These are phyloP conservation scores for Suillus placidus DNA, from an alignment of 768 basidiomycete genomes.

Conservation along the genomic window DNA sequence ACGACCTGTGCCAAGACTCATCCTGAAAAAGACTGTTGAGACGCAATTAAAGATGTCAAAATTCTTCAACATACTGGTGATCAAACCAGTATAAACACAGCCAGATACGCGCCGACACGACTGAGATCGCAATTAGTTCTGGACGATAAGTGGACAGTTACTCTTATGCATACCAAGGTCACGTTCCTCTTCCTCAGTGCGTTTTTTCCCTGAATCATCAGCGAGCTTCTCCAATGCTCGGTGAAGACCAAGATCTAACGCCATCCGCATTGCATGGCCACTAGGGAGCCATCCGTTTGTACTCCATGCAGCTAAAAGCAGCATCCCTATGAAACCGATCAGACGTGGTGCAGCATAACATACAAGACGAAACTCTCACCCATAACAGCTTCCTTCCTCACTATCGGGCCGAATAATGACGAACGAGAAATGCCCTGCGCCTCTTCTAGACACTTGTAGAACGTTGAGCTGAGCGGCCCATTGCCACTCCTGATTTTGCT, in stretches of 20 bases:
- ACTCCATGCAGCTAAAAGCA: slow-evolving; percentile 90
- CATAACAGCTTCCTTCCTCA: slow-evolving; percentile 93
- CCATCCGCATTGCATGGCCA: slow-evolving; percentile 97
- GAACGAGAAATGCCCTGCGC: slow-evolving; percentile 95
- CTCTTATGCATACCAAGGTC: slow-evolving; percentile 63
- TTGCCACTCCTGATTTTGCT: slow-evolving; percentile 91
- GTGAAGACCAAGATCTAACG: slow-evolving; percentile 89
- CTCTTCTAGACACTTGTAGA: slow-evolving; percentile 91
- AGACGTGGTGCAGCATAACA: background rate
- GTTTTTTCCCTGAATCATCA: slow-evolving; percentile 63
- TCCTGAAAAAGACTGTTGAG: slow-evolving; percentile 47
- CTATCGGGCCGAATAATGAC: slow-evolving; percentile 90
- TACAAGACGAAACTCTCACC: slow-evolving; percentile 45
- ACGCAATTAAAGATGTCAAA: slow-evolving; percentile 3
- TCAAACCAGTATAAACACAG: slow-evolving; percentile 96
- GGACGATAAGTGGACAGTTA: background rate
- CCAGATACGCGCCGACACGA: slow-evolving; percentile 93
- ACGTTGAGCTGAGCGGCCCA: slow-evolving; percentile 80
- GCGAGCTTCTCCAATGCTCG: slow-evolving; percentile 90
- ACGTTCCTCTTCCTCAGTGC: slow-evolving; percentile 81
- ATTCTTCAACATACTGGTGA: slow-evolving; percentile 68
- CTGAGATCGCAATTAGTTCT: slow-evolving; percentile 40
- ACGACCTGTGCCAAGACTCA: slow-evolving; percentile 90
- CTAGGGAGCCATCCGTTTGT: slow-evolving; percentile 95
- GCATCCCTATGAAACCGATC: slow-evolving; percentile 62